A percentile compares a stretch with the other conserved stretches of the same genome.
phyloP scores from a whole-genome alignment of 495 filamentous ascomycete genomes.

The Penicillium lagena region DNA sequence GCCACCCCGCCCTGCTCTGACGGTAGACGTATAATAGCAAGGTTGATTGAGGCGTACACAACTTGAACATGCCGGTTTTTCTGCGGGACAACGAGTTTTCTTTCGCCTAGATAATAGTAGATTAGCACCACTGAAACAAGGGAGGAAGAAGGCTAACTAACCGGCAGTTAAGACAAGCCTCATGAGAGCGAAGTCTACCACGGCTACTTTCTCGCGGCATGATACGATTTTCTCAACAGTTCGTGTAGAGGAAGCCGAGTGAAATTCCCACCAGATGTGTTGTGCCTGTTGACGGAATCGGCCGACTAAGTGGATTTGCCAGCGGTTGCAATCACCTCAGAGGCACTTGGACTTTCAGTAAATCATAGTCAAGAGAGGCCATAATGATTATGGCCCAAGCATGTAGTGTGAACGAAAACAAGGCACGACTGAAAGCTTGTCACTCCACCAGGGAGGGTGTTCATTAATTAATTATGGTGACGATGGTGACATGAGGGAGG shows the following conservation, averaged over 20 bases:
- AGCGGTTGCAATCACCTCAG: too few species aligned
- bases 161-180: slow-evolving; percentile 42
- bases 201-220: slow-evolving; percentile 32
- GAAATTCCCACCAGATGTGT: neutral
- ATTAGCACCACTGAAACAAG: neutral
- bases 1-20: slow-evolving; percentile 18
- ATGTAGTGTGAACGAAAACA: too few species aligned
- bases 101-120: slow-evolving; percentile 28
- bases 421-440: too few species aligned
- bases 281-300: neutral
- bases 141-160: slow-evolving; percentile 9
- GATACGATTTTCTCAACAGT: slow-evolving; percentile 2
- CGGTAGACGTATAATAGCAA: slow-evolving; percentile 31
- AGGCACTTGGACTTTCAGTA: too few species aligned
- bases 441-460: too few species aligned
- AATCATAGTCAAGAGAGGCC: too few species aligned
- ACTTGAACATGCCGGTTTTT: slow-evolving; percentile 40
- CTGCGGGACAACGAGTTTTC: slow-evolving; percentile 42
- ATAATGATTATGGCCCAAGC: too few species aligned
- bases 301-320: too few species aligned
- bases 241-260: too few species aligned
- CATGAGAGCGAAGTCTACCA: slow-evolving; percentile 37
- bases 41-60: slow-evolving; percentile 37
- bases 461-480: too few species aligned
- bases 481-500: too few species aligned